Evolutionary conservation across 1,284 basidiomycete species (phyloP).

Genomic region (Heterobasidion irregulare): DNA sequence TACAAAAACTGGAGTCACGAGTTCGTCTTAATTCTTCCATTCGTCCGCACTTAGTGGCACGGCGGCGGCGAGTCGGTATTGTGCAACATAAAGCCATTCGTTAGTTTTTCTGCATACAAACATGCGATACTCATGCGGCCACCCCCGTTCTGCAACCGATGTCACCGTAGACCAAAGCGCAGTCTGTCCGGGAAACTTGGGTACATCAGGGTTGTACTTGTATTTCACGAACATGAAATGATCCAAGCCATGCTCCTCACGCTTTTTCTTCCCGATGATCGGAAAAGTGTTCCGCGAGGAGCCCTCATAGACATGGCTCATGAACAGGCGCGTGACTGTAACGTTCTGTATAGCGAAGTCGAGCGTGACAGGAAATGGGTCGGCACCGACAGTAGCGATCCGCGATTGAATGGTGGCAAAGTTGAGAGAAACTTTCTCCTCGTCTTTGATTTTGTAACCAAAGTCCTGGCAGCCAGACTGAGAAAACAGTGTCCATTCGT

Average conservation of each 20-base stretch:
- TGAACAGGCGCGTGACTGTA: constrained; percentile 20
- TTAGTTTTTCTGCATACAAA: too few relatives aligned
- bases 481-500: too few relatives aligned
- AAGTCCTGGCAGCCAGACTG: too few relatives aligned
- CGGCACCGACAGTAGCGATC: constrained; percentile 4
- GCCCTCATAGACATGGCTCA: constrained; percentile 26
- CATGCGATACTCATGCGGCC: too few relatives aligned
- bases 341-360: neutral
- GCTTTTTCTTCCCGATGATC: constrained; percentile 12
- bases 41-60: too few relatives aligned
- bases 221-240: constrained; percentile 28
- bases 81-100: too few relatives aligned
- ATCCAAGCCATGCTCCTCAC: constrained; percentile 18
- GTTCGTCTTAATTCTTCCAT: too few relatives aligned
- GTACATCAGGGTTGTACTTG: constrained; percentile 26
- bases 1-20: too few relatives aligned
- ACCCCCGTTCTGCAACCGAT: too few relatives aligned
- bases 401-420: constrained; percentile 9
- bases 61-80: too few relatives aligned
- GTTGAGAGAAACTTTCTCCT: constrained; percentile 9
- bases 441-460: neutral
- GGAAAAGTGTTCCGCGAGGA: constrained; percentile 23
- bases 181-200: constrained; percentile 25
- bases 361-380: constrained; percentile 9
- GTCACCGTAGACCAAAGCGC: constrained; percentile 20